These are phyloP conservation scores for Blastocladiella britannica DNA, from an alignment of 192 early-diverging fungal genomes.

Conservation along the genomic window DNA sequence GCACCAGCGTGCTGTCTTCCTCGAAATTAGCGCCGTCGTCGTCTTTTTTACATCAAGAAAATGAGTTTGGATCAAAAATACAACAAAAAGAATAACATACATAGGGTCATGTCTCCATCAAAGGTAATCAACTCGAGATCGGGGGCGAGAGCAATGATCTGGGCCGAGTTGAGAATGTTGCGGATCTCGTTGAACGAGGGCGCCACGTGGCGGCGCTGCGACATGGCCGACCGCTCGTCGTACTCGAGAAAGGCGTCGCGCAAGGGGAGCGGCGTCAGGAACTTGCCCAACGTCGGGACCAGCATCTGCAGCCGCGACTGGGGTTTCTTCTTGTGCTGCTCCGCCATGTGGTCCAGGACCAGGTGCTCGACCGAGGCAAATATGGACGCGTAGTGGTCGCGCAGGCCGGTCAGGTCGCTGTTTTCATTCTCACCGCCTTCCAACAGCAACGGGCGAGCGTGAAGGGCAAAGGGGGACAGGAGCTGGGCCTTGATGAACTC, in stretches of 20 bases:
- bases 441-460: slow-evolving; percentile 23
- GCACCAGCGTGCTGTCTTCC: slow-evolving; percentile 37
- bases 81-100: no score
- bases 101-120: slow-evolving; percentile 87
- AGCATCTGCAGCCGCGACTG: slow-evolving; percentile 56
- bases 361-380: slow-evolving; percentile 57
- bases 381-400: slow-evolving; percentile 46
- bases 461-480: slow-evolving; percentile 68
- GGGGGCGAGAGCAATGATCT: slow-evolving; percentile 53
- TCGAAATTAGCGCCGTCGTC: slow-evolving; percentile 71
- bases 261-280: slow-evolving; percentile 69
- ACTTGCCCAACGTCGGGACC: slow-evolving; percentile 59
- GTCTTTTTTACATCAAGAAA: no score
- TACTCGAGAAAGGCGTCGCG: slow-evolving; percentile 43
- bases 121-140: slow-evolving; percentile 63
- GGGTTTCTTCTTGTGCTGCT: slow-evolving; percentile 12
- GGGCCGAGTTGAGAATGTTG: slow-evolving; percentile 74
- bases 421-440: not conserved
- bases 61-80: no score
- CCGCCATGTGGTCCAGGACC: slow-evolving; percentile 36
- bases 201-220: slow-evolving; percentile 58
- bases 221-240: slow-evolving; percentile 44
- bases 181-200: slow-evolving; percentile 86
- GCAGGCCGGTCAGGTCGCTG: slow-evolving; percentile 30
- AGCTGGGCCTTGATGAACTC: slow-evolving; percentile 80